Evolutionary conservation across 176 grass and related monocot species (phyloP), one percentile per base, ranked within the genome.

Genomic region (Oryza glumipatula): DNA sequence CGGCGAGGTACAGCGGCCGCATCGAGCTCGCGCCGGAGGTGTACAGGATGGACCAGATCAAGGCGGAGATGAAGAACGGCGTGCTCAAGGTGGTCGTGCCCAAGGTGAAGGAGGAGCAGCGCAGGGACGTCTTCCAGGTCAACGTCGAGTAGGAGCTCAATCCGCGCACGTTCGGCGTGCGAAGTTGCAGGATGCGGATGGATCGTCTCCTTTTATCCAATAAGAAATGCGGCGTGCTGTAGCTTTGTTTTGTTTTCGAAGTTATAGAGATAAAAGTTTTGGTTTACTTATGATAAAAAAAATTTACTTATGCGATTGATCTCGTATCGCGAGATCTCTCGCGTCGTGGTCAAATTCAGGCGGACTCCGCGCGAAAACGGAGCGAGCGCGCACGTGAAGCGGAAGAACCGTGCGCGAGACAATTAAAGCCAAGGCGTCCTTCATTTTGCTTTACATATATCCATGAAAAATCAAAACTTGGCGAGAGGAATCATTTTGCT

Each of bases 1-100:
- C 73, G 2, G 71, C 76, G 30, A 92, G 82, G 74, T 95, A 94
- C 80, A 77, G 87, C 36, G 79, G 89, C 67, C 89, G 85, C 43
- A 81, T 98, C 76, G 91, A 92, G 21, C 87, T 98, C 44, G 73
- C 96, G 35, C 43, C 85, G 1, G 91, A 92, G 23, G 84, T 85
- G 39, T 95, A 85, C 77, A 84, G 14, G 83, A 81, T 95, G 89
- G 93, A 98, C 84, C 73, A 95, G 89, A 95, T 98, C 87, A 88
- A 84, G 73, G 95, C 93, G 9, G 95, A 98, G 89, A 95, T 98
- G 91, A 98, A 94, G 89, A 98, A 98, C 54, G 95, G 93, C 56
- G 91, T 98, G 81, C 95, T 98, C 41, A 92, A 65, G 80, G 95
- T 95, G 65, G 87, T 90, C 32, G 89, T 98, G 79, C 95, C 95